These are phyloP conservation scores for Dipteronia dyeriana DNA, from an alignment of 345 rosid genomes.

Conservation along the genomic window DNA sequence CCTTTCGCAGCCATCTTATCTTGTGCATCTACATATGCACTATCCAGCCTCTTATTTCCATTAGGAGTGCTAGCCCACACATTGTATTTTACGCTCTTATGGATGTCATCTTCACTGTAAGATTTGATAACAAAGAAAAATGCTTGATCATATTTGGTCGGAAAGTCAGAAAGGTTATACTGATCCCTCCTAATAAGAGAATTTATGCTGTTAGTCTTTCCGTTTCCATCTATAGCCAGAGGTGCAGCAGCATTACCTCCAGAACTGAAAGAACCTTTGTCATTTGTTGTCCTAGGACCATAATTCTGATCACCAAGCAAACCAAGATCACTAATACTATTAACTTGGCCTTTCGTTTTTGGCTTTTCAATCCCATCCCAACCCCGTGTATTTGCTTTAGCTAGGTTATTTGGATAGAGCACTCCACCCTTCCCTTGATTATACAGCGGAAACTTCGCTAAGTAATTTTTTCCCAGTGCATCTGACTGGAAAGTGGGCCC, in stretches of 20 bases:
- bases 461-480: slow-evolving; percentile 23
- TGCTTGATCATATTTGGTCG: slow-evolving; percentile 47
- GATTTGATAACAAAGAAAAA: slow-evolving; percentile 66
- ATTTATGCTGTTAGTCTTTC: slow-evolving; percentile 33
- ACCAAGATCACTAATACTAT: slow-evolving; percentile 21
- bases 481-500: slow-evolving; percentile 27
- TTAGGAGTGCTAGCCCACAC: slow-evolving; percentile 73
- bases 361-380: slow-evolving; percentile 42
- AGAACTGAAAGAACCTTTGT: slow-evolving; percentile 24
- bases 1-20: slow-evolving; percentile 37
- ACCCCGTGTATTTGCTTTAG: slow-evolving; percentile 29
- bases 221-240: slow-evolving; percentile 34
- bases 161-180: slow-evolving; percentile 52
- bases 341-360: slow-evolving; percentile 36
- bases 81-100: slow-evolving; percentile 68
- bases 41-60: slow-evolving; percentile 62
- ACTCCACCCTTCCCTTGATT: slow-evolving; percentile 40
- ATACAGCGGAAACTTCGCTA: slow-evolving; percentile 28
- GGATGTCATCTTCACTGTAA: slow-evolving; percentile 69
- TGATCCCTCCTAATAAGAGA: slow-evolving; percentile 46
- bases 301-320: slow-evolving; percentile 35
- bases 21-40: slow-evolving; percentile 53
- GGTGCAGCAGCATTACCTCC: slow-evolving; percentile 24
- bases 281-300: slow-evolving; percentile 28
- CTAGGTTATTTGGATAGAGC: slow-evolving; percentile 24